A percentile compares a stretch with the other conserved stretches of the same genome.
Conservation (phyloP, 257 asterid genomes). For the Ehretia macrophylla region DNA sequence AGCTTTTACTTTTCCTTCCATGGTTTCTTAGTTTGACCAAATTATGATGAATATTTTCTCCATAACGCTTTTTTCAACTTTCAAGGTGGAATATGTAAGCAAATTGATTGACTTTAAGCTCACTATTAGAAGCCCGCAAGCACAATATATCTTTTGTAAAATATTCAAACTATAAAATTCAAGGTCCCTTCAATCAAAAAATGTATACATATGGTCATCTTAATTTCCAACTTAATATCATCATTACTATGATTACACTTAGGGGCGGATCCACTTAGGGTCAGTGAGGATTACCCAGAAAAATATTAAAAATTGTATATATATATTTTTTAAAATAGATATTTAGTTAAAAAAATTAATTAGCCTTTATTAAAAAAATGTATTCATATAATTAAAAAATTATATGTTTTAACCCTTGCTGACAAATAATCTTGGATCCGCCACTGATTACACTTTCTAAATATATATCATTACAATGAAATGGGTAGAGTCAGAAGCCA, state of each 20-base stretch:
- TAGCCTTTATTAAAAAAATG: too few relatives aligned
- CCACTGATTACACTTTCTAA: slow-evolving; percentile 10
- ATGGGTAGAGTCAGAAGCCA: slow-evolving; percentile 2
- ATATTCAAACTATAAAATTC: too few relatives aligned
- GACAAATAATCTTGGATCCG: too few relatives aligned
- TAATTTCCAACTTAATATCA: slow-evolving; percentile 5
- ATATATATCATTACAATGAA: not conserved
- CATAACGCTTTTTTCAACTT: not conserved
- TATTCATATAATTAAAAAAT: too few relatives aligned
- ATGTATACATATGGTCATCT: not conserved
- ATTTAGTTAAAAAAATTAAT: too few relatives aligned
- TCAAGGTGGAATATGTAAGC: too few relatives aligned
- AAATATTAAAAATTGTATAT: too few relatives aligned
- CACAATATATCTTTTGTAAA: not conserved
- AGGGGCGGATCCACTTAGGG: too few relatives aligned
- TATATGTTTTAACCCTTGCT: too few relatives aligned
- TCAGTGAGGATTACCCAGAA: too few relatives aligned
- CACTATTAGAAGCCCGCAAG: not conserved
- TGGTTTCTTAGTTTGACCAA: not conserved
- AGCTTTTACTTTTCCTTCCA: not conserved
- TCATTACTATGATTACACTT: slow-evolving; percentile 17
- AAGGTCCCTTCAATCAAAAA: not conserved
- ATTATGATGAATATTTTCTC: not conserved
- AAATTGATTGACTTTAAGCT: not conserved
- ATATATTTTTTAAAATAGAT: too few relatives aligned